Evolutionary conservation across 169 alveolate species (phyloP).

Genomic region (Eimeria maxima): DNA sequence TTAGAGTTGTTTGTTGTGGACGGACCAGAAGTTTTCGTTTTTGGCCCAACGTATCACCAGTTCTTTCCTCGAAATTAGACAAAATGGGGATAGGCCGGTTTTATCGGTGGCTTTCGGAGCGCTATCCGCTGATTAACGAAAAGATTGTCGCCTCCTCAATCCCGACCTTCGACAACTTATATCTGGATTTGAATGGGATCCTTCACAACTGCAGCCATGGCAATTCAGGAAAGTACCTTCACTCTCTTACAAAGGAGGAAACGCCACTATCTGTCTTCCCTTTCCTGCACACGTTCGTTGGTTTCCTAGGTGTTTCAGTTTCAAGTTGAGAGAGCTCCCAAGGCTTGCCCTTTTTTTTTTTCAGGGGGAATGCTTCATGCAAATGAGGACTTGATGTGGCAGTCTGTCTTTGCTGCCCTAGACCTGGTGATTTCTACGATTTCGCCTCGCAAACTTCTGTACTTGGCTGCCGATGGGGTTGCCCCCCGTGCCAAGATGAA

Average conservation of each 20-base stretch:
- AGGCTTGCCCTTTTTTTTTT: background rate
- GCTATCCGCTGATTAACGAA: slow-evolving; percentile 95
- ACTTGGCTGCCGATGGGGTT: slow-evolving; percentile 96
- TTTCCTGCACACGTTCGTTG: background rate
- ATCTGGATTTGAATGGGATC: slow-evolving; percentile 99
- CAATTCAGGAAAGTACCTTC: slow-evolving; percentile 71
- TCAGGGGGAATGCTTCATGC: slow-evolving; percentile 70
- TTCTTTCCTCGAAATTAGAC: background rate
- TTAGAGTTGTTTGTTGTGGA: background rate
- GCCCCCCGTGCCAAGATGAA: slow-evolving; percentile 99
- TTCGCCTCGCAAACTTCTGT: slow-evolving; percentile 96
- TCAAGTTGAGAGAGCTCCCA: background rate
- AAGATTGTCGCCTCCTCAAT: slow-evolving; percentile 85
- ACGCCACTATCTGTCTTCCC: background rate
- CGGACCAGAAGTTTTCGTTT: background rate
- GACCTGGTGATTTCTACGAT: slow-evolving; percentile 93
- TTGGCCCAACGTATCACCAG: background rate
- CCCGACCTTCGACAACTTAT: slow-evolving; percentile 97
- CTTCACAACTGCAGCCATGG: slow-evolving; percentile 93
- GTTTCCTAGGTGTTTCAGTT: background rate
- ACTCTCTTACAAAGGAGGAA: background rate
- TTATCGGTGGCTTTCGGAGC: slow-evolving; percentile 94
- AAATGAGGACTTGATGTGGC: slow-evolving; percentile 79
- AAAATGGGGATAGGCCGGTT: slow-evolving; percentile 96
- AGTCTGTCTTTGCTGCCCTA: slow-evolving; percentile 66